These are phyloP conservation scores for Pholiota adiposa DNA, from an alignment of 1,284 basidiomycete genomes.

Conservation along the genomic window DNA sequence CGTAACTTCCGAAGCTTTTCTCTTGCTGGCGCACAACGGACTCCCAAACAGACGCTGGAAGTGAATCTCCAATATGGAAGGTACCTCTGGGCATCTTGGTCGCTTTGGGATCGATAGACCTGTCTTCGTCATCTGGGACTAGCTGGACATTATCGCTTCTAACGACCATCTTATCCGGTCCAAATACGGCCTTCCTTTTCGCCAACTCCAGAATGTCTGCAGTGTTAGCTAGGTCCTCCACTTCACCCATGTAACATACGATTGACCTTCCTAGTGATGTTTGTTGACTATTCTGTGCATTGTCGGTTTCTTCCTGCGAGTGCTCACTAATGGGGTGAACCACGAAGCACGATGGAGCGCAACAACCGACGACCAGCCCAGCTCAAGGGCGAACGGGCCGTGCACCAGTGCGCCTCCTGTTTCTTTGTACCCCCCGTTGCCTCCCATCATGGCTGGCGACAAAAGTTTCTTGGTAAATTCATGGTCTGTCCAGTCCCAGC, in stretches of 20 bases:
- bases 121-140: background rate
- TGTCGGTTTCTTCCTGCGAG: background rate
- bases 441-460: slow-evolving; percentile 9
- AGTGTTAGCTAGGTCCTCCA: slow-evolving; percentile 10
- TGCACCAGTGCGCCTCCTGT: slow-evolving; percentile 12
- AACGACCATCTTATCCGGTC: slow-evolving; percentile 10
- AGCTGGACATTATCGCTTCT: background rate
- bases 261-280: slow-evolving; percentile 12
- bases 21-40: background rate
- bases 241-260: slow-evolving; percentile 12
- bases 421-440: slow-evolving; percentile 10
- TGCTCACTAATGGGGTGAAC: background rate
- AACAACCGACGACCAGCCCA: slow-evolving; percentile 8
- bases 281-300: background rate
- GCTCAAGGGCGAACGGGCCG: slow-evolving; percentile 10
- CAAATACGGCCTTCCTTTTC: slow-evolving; percentile 12
- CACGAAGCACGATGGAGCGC: slow-evolving; percentile 11
- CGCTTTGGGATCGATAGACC: background rate
- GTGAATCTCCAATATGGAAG: slow-evolving; percentile 1
- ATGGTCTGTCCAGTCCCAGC: slow-evolving; percentile 17
- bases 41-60: background rate
- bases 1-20: slow-evolving; percentile 8
- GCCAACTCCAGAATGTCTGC: slow-evolving; percentile 4
- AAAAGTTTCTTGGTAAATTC: slow-evolving; percentile 11
- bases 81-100: slow-evolving; percentile 7